Conservation (phyloP, 345 rosid species). For the Linum lewisii region DNA sequence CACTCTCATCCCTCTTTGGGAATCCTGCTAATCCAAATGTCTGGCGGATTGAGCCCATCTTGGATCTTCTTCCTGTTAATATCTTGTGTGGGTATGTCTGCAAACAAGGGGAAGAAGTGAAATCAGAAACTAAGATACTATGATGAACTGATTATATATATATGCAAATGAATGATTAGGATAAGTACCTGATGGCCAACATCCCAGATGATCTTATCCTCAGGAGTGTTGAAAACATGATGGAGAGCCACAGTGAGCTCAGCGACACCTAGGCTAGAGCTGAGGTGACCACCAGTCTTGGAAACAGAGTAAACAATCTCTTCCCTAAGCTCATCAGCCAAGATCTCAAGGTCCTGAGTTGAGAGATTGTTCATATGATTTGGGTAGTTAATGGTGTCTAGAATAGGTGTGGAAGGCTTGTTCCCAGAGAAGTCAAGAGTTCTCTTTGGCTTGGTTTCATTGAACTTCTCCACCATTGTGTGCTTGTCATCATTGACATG, state of each 20-base stretch:
- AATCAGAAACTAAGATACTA: too few species aligned
- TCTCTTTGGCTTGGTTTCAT: slow-evolving; percentile 7
- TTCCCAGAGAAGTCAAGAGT: slow-evolving; percentile 23
- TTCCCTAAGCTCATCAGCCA: slow-evolving; percentile 34
- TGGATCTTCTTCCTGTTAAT: slow-evolving; percentile 35
- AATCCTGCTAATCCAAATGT: slow-evolving; percentile 40
- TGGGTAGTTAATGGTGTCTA: slow-evolving; percentile 33
- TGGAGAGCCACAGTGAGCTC: slow-evolving; percentile 49
- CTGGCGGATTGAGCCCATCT: slow-evolving; percentile 38
- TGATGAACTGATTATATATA: too few species aligned
- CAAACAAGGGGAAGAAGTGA: too few species aligned
- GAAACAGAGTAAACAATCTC: slow-evolving; percentile 39
- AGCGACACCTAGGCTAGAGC: slow-evolving; percentile 42
- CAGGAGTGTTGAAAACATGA: slow-evolving; percentile 37
- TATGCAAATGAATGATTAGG: too few species aligned
- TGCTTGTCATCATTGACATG: background rate
- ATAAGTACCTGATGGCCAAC: slow-evolving; percentile 33
- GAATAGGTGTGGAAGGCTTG: slow-evolving; percentile 31
- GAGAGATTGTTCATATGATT: slow-evolving; percentile 36
- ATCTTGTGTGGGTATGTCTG: slow-evolving; percentile 40
- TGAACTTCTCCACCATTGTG: background rate
- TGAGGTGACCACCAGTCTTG: slow-evolving; percentile 40
- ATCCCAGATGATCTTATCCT: slow-evolving; percentile 50
- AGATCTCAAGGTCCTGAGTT: slow-evolving; percentile 27
- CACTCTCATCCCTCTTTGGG: slow-evolving; percentile 39